A percentile compares a stretch with the other conserved stretches of the same genome.
Evolutionary conservation across 2,329 filamentous ascomycete genomes (phyloP).

Genomic region (Penicillium sp.): DNA sequence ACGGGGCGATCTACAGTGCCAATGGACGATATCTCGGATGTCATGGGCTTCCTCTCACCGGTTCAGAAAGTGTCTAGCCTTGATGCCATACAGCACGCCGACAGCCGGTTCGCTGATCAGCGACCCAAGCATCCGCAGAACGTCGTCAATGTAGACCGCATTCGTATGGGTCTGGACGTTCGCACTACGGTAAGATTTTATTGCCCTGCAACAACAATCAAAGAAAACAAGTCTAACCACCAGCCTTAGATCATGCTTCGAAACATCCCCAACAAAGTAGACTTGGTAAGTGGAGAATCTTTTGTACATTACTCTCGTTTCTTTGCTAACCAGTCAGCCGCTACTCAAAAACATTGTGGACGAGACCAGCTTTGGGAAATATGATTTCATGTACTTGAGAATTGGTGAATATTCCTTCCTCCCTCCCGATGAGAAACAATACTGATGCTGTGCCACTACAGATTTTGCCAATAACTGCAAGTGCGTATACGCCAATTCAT

Average conservation of each 20-base stretch:
- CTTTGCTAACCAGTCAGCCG: constrained; percentile 38
- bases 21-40: constrained; percentile 28
- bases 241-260: constrained; percentile 75
- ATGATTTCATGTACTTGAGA: constrained; percentile 92
- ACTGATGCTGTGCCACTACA: constrained; percentile 17
- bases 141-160: constrained; percentile 42
- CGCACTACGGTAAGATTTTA: constrained; percentile 63
- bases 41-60: constrained; percentile 22
- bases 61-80: constrained; percentile 10
- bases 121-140: constrained; percentile 37
- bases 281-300: constrained; percentile 46
- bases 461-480: constrained; percentile 82
- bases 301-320: background rate
- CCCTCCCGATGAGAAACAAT: background rate
- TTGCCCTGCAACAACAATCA: background rate
- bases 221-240: constrained; percentile 11
- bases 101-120: constrained; percentile 24
- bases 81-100: constrained; percentile 26
- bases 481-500: constrained; percentile 46
- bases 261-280: constrained; percentile 89
- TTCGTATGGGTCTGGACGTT: constrained; percentile 62
- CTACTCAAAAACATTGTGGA: constrained; percentile 79
- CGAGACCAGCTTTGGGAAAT: constrained; percentile 71
- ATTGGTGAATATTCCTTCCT: constrained; percentile 52
- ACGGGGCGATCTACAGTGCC: constrained; percentile 40